Evolutionary conservation across 139 green algal species (phyloP).

Genomic region (Gonium pectorale): DNA sequence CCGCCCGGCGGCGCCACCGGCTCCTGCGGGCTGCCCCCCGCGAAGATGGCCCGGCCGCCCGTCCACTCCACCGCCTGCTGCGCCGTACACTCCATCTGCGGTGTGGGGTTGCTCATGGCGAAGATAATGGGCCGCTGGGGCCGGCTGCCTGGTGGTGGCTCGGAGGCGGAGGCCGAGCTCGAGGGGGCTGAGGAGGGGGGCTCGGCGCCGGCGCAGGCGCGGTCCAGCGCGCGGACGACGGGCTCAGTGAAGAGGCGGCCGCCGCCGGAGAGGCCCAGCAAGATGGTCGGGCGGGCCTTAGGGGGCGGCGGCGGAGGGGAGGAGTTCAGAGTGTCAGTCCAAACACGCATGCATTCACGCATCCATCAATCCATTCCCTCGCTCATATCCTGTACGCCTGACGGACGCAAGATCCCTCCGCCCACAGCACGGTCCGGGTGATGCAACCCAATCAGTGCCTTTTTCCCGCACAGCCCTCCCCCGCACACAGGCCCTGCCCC

Average conservation of each 20-base stretch:
- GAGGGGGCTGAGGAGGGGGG: too few species aligned
- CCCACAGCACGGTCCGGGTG: too few species aligned
- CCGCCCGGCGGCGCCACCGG: conserved; percentile 28
- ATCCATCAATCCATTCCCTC: too few species aligned
- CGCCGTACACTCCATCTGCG: conserved; percentile 64
- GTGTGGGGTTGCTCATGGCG: conserved; percentile 91
- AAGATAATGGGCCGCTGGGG: conserved; percentile 85
- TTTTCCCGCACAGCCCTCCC: too few species aligned
- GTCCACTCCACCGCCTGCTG: conserved; percentile 73
- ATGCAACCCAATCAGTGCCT: too few species aligned
- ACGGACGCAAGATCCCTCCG: too few species aligned
- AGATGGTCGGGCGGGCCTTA: conserved; percentile 75
- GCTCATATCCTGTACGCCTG: too few species aligned
- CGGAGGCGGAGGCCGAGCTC: too few species aligned
- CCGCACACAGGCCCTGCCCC: too few species aligned
- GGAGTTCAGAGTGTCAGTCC: too few species aligned
- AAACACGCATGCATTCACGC: too few species aligned
- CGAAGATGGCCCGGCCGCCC: conserved; percentile 81
- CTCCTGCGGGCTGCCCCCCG: conserved; percentile 79
- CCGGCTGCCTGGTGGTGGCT: not conserved
- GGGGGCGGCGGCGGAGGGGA: conserved; percentile 1
- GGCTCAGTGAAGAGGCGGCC: conserved; percentile 70
- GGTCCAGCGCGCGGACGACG: conserved; percentile 73
- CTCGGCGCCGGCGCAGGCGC: conserved; percentile 48
- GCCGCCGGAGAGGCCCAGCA: conserved; percentile 81